Evolutionary conservation across 176 grass and related monocot species (phyloP), one percentile per base, ranked within the genome.

Genomic region (Urochloa ruziziensis): DNA sequence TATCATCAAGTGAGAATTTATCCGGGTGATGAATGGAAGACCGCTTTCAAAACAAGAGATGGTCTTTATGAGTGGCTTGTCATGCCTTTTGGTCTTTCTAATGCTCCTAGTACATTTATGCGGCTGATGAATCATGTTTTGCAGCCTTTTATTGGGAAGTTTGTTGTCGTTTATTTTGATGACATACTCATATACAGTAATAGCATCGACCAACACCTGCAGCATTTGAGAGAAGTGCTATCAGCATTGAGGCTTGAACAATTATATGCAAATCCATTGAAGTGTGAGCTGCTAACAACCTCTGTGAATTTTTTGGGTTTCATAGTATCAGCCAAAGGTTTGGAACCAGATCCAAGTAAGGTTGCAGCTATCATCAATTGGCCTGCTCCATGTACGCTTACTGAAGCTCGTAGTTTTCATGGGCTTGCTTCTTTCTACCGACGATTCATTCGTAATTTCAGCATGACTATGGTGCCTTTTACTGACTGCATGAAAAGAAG

Each of bases 91-190:
- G 64, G 64, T 23, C 33, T 67, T 7, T 53, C 72, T 28, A 68
- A 76, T 68, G 72, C 61, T 19, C 72, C 72, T 15, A 40, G 44
- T 43, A 84, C 46, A 7, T 84, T 84, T 67, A 84, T 84, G 72
- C 18, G 44, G 9, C 7, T 76, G 6, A 84, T 67, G 67, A 82
- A 72, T 46, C 66, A 82, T 36, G 34, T 82, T 2, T 61, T 72
- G 10, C 35, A 44, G 13, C 51, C 43, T 29, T 75, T 75, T 29
- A 13, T 84, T 28, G 51, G 68, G 10, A 73, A 61, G 23, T 65
- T 65, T 23, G 32, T 65, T 36, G 62, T 65, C 1, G 32, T 65
- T 35, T 65, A 65, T 65, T 65, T 76, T 74, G 59, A 84, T n/a
- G 82, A 75, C 23, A 84, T 77, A 36, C 11, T 76, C 1, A 40